Base-by-base conservation (phyloP, 495 filamentous ascomycete genomes). In the Neurospora sp. region DNA sequence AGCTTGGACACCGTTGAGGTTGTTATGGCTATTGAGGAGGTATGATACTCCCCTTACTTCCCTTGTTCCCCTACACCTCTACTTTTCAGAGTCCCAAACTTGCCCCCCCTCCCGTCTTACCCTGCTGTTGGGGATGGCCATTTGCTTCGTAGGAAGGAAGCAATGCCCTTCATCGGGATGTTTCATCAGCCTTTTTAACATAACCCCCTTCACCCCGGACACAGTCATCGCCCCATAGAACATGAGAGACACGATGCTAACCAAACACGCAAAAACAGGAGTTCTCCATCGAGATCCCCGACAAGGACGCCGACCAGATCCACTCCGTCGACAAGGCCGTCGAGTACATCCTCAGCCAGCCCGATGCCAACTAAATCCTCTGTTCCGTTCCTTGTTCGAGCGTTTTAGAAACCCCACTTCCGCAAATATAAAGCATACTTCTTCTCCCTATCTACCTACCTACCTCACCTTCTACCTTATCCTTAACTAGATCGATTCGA, bases 21-120 rank as follows among this genome's bases (percentile, higher is more conserved):
- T 76, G 96, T 99, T 74, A 99, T 99, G 96, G 96, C 96, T 74
- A 98, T 99, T 84, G 96, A 99, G 88, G 96, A 99, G 92, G 95
- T 97, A 86, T 76, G 89, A 22, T 10, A 37, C 38, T 40, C 9
- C 39, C 39, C 22, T n/a, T 42, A 12, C n/a, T 59, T 16, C 16
- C 65, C 39, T 37, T 35, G 20, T 53, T 2, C 18, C 42, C 6
- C 1, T n/a, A 22, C 0, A 53, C 10, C 4, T 4, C 10, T 22
- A 2, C 10, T 20, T 5, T 22, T 2, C 20, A 2, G 20, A 22
- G 46, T 22, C 46, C n/a, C 9, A 11, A 1, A 53, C 46, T 22
- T 53, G 9, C 9, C n/a, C n/a, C n/a, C n/a, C n/a, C 46, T 53
- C 0, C 11, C 46, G 4, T 22, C 46, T 53, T 12, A 53, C n/a